Evolutionary conservation across 306 rosid species (phyloP), one percentile per base, ranked within the genome.

Genomic region (Carpinus viminea): DNA sequence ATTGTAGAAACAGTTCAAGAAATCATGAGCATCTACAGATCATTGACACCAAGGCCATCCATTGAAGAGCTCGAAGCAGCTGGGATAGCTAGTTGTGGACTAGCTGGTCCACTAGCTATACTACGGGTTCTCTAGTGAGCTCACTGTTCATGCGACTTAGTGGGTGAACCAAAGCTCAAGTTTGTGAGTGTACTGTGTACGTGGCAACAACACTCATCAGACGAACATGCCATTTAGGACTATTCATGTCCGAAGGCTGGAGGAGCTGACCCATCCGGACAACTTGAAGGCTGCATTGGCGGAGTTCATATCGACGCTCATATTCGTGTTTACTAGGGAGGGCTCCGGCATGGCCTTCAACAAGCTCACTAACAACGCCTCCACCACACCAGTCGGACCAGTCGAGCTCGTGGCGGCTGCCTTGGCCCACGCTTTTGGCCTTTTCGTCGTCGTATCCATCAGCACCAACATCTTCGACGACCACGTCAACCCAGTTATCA

Each of bases 401-500:
- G n/a, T n/a, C n/a, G n/a, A n/a, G 3, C 96, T 94, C n/a, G 61
- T 94, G 45, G 9, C 90, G 1, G 98, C 97, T 7, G 34, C 98
- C 10, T 38, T 94, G 15, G 97, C 98, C 28, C 94, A 94, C 57
- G 97, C 83, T 9, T 90, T 94, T 61, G 97, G 65, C 8, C 96
- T 94, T 8, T 94, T 94, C 28, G 96, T 94, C 13, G 98, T 87
- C 2, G 98, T 94, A 72, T 8, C 98, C 68, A 83, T 91, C 45
- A 54, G 75, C 0, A 93, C 93, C 43, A 94, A 94, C 85, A 90
- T 94, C 86, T 94, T 97, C 72, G 97, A 96, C 15, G 98, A 96
- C n/a, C 98, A 94, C 82, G 97, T 94, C 47, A 94, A 94, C 90
- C 97, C 98, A 12, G 97, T 96, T 15, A 97, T 94, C 50, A 94